phyloP scores from a whole-genome alignment of 805 yeast species.

The Kodamaea kakaduensis region DNA sequence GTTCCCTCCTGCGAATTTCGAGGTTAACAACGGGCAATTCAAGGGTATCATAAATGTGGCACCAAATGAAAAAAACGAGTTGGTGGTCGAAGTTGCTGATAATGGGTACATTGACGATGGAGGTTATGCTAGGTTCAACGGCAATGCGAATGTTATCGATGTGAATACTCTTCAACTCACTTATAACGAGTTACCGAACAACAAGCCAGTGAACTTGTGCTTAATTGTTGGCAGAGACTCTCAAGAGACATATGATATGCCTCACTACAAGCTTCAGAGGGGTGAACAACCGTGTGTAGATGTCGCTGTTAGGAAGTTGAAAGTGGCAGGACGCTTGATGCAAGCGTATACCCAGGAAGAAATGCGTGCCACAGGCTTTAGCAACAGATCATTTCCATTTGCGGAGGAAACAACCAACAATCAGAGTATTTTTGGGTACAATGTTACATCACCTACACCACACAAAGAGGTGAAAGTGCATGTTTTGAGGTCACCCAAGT shows the following conservation, averaged over 20 bases:
- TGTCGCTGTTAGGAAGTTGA: slow-evolving; percentile 67
- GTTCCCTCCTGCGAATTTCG: slow-evolving; percentile 69
- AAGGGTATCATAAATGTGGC: slow-evolving; percentile 70
- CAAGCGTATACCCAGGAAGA: slow-evolving; percentile 90
- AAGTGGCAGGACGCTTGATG: slow-evolving; percentile 84
- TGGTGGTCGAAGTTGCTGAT: slow-evolving; percentile 48
- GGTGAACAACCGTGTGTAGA: slow-evolving; percentile 65
- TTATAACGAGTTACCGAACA: slow-evolving; percentile 49
- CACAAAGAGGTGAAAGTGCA: slow-evolving; percentile 73
- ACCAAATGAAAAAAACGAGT: slow-evolving; percentile 44
- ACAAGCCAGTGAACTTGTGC: slow-evolving; percentile 81
- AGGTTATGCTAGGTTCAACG: slow-evolving; percentile 24
- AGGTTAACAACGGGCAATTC: slow-evolving; percentile 66
- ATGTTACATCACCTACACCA: slow-evolving; percentile 48
- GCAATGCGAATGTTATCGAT: slow-evolving; percentile 21
- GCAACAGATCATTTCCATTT: slow-evolving; percentile 72
- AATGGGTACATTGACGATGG: slow-evolving; percentile 30
- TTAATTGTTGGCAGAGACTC: slow-evolving; percentile 75
- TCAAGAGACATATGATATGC: slow-evolving; percentile 65
- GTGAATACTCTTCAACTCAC: slow-evolving; percentile 19
- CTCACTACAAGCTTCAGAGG: slow-evolving; percentile 40
- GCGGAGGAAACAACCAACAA: slow-evolving; percentile 46
- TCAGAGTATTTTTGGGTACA: slow-evolving; percentile 33
- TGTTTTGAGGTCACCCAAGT: slow-evolving; percentile 60
- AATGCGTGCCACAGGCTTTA: slow-evolving; percentile 74